Evolutionary conservation across 2,329 filamentous ascomycete species (phyloP).

Genomic region (Fusarium sp.): DNA sequence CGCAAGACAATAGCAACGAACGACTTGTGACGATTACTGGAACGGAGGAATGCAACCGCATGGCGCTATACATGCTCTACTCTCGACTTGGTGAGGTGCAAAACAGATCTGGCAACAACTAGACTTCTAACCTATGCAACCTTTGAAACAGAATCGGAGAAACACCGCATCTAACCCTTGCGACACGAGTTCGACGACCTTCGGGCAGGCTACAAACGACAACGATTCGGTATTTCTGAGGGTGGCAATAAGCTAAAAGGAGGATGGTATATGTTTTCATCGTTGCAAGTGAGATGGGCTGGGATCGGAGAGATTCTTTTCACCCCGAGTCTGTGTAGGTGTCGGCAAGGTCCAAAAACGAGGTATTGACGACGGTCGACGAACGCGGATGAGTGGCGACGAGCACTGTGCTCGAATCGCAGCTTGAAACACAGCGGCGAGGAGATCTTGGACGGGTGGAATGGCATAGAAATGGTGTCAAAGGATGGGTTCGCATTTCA

Average conservation of each 20-base stretch:
- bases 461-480: conserved; percentile 52
- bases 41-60: conserved; percentile 98
- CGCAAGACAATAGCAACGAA: conserved; percentile 99
- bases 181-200: conserved; percentile 30
- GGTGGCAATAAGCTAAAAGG: conserved; percentile 39
- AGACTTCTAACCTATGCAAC: conserved; percentile 48
- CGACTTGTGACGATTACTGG: conserved; percentile 97
- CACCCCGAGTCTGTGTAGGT: conserved; percentile 19
- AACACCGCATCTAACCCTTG: conserved; percentile 59
- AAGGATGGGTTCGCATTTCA: conserved; percentile 51
- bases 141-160: conserved; percentile 59
- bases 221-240: conserved; percentile 23
- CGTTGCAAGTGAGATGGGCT: conserved; percentile 9
- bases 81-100: conserved; percentile 86
- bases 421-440: conserved; percentile 18
- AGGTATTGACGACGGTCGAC: neutral
- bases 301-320: conserved; percentile 8
- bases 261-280: conserved; percentile 37
- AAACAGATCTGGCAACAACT: conserved; percentile 43
- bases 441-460: conserved; percentile 35
- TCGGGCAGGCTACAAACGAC: conserved; percentile 26
- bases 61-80: conserved; percentile 99
- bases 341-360: neutral
- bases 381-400: conserved; percentile 1
- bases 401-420: conserved; percentile 10